These are phyloP conservation scores for Paracoccidioides brasiliensis DNA, from an alignment of 2,329 filamentous ascomycete species.

Conservation along the genomic window DNA sequence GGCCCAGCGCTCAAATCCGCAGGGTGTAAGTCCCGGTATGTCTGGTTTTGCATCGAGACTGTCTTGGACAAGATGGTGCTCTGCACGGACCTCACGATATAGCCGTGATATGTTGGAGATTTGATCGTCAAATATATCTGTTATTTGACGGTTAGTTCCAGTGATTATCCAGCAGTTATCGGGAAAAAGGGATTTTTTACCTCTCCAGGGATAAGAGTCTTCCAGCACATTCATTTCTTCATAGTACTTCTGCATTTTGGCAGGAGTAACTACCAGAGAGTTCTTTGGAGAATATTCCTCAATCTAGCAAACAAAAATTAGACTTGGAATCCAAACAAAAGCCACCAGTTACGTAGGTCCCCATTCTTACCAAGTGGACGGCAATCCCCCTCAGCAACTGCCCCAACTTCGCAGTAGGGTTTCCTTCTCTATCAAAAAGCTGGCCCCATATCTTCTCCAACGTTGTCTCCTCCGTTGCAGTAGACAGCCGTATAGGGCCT, in stretches of 20 bases:
- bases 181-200: conserved; percentile 31
- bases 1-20: conserved; percentile 61
- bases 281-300: conserved; percentile 55
- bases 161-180: neutral
- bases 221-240: conserved; percentile 48
- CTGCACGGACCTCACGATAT: conserved; percentile 40
- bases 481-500: conserved; percentile 26
- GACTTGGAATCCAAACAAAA: neutral
- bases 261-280: conserved; percentile 59
- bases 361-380: conserved; percentile 50
- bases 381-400: conserved; percentile 64
- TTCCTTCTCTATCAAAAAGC: conserved; percentile 55
- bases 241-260: conserved; percentile 65
- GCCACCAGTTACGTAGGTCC: neutral
- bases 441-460: conserved; percentile 64
- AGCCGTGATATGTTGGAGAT: conserved; percentile 45
- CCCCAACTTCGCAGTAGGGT: conserved; percentile 53
- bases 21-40: conserved; percentile 51
- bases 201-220: conserved; percentile 57
- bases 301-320: conserved; percentile 35
- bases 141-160: conserved; percentile 8
- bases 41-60: conserved; percentile 40
- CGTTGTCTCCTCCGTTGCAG: conserved; percentile 40
- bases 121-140: conserved; percentile 43
- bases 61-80: conserved; percentile 54